A percentile compares a stretch with the other conserved stretches of the same genome.
Conservation (phyloP, 352 stramenopile species). For the Globisporangium parvum region DNA sequence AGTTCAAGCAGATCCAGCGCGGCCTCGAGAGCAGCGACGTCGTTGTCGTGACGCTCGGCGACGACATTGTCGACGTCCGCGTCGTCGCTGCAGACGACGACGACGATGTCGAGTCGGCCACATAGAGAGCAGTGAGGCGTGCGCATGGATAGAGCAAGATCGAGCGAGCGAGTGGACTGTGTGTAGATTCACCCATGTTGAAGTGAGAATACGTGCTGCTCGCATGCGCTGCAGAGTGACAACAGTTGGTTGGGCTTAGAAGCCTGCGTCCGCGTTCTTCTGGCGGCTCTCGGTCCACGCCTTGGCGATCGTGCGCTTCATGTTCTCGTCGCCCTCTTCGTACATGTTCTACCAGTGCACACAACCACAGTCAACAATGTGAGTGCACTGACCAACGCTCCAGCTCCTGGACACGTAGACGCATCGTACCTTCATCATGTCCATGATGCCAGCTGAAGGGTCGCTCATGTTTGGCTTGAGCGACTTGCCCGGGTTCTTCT, state of each 20-base stretch:
- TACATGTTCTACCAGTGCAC: constrained; percentile 72
- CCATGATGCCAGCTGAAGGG: constrained; percentile 81
- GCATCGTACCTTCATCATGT: constrained; percentile 83
- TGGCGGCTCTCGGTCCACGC: constrained; percentile 81
- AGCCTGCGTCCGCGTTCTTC: constrained; percentile 35
- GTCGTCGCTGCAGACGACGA: constrained; percentile 20
- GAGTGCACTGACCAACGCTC: too few species aligned
- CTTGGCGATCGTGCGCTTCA: constrained; percentile 88
- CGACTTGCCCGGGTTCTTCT: constrained; percentile 67
- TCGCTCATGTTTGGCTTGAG: constrained; percentile 48
- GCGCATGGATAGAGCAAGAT: neutral
- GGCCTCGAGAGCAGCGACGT: constrained; percentile 52
- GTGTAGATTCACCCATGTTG: neutral
- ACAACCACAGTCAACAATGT: neutral
- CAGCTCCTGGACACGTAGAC: too few species aligned
- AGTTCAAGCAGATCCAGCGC: constrained; percentile 71
- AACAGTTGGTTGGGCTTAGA: constrained; percentile 3
- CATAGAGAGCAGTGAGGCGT: neutral
- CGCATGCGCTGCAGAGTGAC: neutral
- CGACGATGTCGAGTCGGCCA: constrained; percentile 9
- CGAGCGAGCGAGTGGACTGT: neutral
- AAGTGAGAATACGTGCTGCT: neutral
- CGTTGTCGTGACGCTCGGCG: constrained; percentile 40
- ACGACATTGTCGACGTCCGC: constrained; percentile 45
- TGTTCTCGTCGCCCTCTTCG: constrained; percentile 82